phyloP scores from a whole-genome alignment of 2,329 filamentous ascomycete species.

The Akanthomyces dipterigenus region DNA sequence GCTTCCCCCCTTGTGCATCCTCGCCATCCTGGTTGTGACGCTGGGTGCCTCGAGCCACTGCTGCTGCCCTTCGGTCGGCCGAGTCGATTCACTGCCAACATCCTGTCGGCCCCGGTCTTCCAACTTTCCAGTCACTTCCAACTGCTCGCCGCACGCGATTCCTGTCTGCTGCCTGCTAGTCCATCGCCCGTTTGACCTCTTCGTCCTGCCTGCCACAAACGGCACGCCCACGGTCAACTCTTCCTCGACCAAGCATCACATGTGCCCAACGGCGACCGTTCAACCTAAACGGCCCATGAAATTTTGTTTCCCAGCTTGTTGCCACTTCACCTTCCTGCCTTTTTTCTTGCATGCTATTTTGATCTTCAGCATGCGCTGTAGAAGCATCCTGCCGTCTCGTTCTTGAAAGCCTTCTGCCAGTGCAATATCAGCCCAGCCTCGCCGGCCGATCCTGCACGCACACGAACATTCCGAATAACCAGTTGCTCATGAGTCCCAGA shows the following conservation, averaged over 20 bases:
- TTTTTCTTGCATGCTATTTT: background rate
- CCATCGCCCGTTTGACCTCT: background rate
- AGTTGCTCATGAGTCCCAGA: slow-evolving; percentile 88
- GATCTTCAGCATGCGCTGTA: background rate
- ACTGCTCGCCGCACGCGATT: background rate
- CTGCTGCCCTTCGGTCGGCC: background rate
- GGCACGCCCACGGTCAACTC: background rate
- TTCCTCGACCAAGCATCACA: background rate
- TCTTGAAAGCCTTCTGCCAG: slow-evolving; percentile 11
- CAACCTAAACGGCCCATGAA: background rate
- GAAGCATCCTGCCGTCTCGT: slow-evolving; percentile 9
- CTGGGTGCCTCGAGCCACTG: slow-evolving; percentile 3
- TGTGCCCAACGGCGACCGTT: slow-evolving; percentile 5
- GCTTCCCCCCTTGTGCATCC: background rate
- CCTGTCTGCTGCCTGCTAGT: background rate
- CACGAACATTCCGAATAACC: slow-evolving; percentile 16
- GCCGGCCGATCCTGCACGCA: slow-evolving; percentile 5
- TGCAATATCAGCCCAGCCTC: background rate
- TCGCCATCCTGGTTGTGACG: background rate
- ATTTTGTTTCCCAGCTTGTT: background rate
- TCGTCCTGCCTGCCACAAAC: background rate
- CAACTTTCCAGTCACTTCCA: background rate
- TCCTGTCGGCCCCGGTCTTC: background rate
- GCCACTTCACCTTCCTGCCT: background rate
- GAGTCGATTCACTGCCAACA: background rate